Base-by-base conservation (phyloP, 768 basidiomycete genomes). In the Guyanaporus albipodus region DNA sequence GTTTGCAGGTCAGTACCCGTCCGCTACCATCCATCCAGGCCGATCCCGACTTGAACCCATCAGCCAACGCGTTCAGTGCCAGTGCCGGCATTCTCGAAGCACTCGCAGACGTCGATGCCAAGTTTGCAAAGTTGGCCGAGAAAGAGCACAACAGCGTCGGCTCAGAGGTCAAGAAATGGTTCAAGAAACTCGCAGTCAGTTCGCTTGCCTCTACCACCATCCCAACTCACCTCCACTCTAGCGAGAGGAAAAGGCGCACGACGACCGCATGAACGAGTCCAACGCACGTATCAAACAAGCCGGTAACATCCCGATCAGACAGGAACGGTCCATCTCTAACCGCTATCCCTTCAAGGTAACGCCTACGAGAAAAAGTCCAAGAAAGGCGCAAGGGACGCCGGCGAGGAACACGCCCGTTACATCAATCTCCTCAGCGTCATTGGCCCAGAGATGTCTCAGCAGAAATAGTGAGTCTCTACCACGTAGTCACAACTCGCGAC, bases 221-320 rank as follows among this genome's bases (percentile, higher is more conserved):
- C 33, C 41, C 24, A 29, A 31, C 49, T 53, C 12, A 33, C 0
- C 11, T 35, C 48, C n/a, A 10, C 18, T 36, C 15, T 59, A 91
- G 87, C 90, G 86, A 73, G 87, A 87, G 57, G 88, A 91, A 67
- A 83, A 79, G 62, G 68, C 72, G 2, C 86, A 91, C 54, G 88
- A 90, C 50, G 86, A 87, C 31, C 74, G 74, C 51, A 77, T 90
- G 49, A 68, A 73, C 14, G 77, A 64, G 49, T 80, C 83, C 17
- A 88, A 89, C 54, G 74, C 75, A 7, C 84, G 73, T 63, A 83
- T 91, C 42, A 89, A 88, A 60, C 83, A 86, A 69, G 87, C 88
- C 40, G 80, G 85, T 83, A 47, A 33, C 26, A 22, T 29, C 15
- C 19, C 17, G 14, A 3, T 31, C 3, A 19, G 31, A 12, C 39